These are phyloP conservation scores for Aspergillus sp. DNA, from an alignment of 2,329 filamentous ascomycete genomes.

Conservation along the genomic window DNA sequence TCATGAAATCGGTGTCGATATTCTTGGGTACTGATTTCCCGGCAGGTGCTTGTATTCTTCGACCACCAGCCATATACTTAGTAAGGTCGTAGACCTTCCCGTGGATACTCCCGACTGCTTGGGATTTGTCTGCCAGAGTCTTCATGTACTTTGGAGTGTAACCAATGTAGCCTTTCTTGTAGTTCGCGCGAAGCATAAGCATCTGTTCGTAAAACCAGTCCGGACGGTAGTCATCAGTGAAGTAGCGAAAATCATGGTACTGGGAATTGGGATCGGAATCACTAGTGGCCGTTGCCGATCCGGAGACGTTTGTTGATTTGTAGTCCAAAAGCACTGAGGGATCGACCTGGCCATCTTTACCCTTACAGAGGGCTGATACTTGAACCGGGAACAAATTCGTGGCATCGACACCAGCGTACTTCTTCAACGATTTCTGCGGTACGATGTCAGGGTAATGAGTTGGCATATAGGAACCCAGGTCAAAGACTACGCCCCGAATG, in stretches of 20 bases:
- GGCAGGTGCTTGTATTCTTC: constrained; percentile 50
- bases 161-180: constrained; percentile 78
- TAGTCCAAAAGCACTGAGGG: constrained; percentile 77
- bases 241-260: constrained; percentile 90
- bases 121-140: constrained; percentile 55
- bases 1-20: constrained; percentile 71
- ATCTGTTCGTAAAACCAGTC: constrained; percentile 94
- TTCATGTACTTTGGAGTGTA: constrained; percentile 71
- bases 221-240: constrained; percentile 68
- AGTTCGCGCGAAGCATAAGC: constrained; percentile 65
- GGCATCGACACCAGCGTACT: constrained; percentile 83
- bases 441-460: constrained; percentile 68
- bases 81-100: constrained; percentile 82
- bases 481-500: constrained; percentile 83
- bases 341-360: constrained; percentile 57
- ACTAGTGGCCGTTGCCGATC: constrained; percentile 57
- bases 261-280: constrained; percentile 61
- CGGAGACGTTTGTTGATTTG: constrained; percentile 64
- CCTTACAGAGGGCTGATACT: constrained; percentile 82
- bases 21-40: constrained; percentile 44
- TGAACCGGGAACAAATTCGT: constrained; percentile 86
- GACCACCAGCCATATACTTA: constrained; percentile 68
- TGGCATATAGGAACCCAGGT: constrained; percentile 65
- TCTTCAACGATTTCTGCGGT: constrained; percentile 55
- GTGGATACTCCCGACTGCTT: constrained; percentile 70